A percentile compares a stretch with the other conserved stretches of the same genome.
Conservation (phyloP, 208 protist genomes). For the Trypanosoma theileri region DNA sequence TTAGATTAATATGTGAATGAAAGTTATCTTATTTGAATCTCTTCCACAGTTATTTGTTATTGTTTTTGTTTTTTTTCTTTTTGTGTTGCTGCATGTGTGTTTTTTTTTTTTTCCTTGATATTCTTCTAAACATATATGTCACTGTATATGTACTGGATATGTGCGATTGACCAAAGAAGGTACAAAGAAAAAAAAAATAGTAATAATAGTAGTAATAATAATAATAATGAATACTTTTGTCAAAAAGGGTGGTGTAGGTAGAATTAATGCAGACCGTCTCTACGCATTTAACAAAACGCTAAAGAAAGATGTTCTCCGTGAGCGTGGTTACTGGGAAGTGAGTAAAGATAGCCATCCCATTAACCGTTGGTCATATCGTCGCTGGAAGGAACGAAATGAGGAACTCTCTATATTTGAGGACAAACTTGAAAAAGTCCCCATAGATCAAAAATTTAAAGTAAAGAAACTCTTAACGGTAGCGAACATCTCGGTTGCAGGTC, state of each 20-base stretch:
- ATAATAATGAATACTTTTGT: conserved; percentile 63
- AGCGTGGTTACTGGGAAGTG: conserved; percentile 77
- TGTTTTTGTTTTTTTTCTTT: neutral
- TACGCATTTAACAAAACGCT: conserved; percentile 86
- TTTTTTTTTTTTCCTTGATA: neutral
- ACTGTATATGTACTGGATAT: neutral
- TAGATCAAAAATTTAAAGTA: conserved; percentile 87
- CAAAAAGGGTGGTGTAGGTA: conserved; percentile 43
- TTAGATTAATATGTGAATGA: neutral
- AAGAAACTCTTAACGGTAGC: conserved; percentile 82
- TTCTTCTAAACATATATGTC: neutral
- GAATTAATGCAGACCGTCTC: conserved; percentile 64
- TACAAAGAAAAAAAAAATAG: neutral
- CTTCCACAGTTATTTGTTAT: neutral
- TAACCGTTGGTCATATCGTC: conserved; percentile 77
- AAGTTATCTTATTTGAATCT: neutral
- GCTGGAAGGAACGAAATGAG: conserved; percentile 73
- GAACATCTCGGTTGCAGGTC: conserved; percentile 71
- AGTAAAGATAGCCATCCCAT: conserved; percentile 82
- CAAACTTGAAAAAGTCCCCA: conserved; percentile 70
- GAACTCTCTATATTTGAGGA: conserved; percentile 81
- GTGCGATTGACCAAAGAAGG: too few species aligned
- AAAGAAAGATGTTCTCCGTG: conserved; percentile 70
- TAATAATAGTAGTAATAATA: too few species aligned
- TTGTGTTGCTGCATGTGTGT: too few species aligned